Evolutionary conservation across 257 asterid genomes (phyloP).

Genomic region (Ligustrum vulgare): DNA sequence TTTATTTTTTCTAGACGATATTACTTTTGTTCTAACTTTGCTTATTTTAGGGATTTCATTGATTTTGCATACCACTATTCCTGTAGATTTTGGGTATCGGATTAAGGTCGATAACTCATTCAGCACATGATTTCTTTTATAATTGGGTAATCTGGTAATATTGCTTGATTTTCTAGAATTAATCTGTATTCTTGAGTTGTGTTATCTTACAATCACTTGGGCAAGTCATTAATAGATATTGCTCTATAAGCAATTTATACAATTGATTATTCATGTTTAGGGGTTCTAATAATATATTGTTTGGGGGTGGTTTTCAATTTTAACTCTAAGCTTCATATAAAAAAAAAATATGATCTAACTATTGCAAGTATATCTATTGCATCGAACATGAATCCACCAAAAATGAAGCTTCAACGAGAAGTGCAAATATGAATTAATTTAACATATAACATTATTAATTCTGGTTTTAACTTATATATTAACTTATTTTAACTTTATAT

Average conservation of each 20-base stretch:
- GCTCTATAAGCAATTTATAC: constrained; percentile 4
- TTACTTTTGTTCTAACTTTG: constrained; percentile 28
- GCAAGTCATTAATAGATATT: constrained; percentile 4
- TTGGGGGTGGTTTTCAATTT: constrained; percentile 19
- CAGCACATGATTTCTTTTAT: constrained; percentile 18
- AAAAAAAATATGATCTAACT: too few species aligned
- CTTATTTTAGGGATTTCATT: constrained; percentile 40
- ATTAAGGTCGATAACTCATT: constrained; percentile 41
- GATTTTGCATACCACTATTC: constrained; percentile 28
- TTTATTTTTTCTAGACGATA: constrained; percentile 15
- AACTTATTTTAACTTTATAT: too few species aligned
- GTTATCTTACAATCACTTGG: not conserved
- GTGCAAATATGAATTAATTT: too few species aligned
- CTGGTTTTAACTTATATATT: too few species aligned
- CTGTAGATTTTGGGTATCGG: constrained; percentile 38
- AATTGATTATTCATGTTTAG: constrained; percentile 15
- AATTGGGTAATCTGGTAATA: not conserved
- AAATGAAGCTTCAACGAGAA: too few species aligned
- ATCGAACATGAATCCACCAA: too few species aligned
- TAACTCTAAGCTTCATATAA: not conserved
- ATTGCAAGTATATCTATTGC: too few species aligned
- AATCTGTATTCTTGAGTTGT: constrained; percentile 13
- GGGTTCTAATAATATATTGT: not conserved
- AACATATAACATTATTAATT: too few species aligned
- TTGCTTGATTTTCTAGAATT: constrained; percentile 14